Evolutionary conservation across 1,139 yeast species (phyloP).

Genomic region (Blastobotrys aristatus): DNA sequence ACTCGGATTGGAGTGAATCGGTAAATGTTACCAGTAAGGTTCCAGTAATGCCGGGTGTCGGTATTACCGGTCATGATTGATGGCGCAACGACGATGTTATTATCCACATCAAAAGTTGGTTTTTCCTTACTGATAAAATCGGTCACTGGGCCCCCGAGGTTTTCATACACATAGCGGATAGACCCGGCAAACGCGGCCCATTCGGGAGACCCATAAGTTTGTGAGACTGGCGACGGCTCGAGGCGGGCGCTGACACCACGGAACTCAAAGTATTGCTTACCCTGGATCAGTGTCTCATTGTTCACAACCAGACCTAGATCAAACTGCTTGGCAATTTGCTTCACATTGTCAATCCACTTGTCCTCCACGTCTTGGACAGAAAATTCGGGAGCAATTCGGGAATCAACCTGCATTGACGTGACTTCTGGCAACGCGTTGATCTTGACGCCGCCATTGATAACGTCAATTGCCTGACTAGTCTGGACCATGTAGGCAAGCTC

Average conservation of each 20-base stretch:
- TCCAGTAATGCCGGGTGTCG: constrained; percentile 77
- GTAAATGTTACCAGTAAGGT: constrained; percentile 64
- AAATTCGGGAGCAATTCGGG: constrained; percentile 53
- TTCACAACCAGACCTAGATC: constrained; percentile 41
- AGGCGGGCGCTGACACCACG: constrained; percentile 23
- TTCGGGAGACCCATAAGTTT: constrained; percentile 40
- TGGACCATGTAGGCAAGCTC: constrained; percentile 32
- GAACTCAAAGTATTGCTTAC: constrained; percentile 1
- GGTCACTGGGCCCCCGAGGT: constrained; percentile 34
- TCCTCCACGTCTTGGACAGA: constrained; percentile 40
- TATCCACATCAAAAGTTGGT: background rate
- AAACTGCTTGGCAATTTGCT: constrained; percentile 41
- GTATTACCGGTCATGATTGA: constrained; percentile 74
- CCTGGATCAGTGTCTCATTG: constrained; percentile 8
- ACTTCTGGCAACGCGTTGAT: constrained; percentile 71
- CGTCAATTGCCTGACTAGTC: constrained; percentile 65
- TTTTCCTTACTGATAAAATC: constrained; percentile 21
- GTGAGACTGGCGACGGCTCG: constrained; percentile 58
- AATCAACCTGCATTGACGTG: constrained; percentile 51
- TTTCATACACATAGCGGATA: constrained; percentile 52
- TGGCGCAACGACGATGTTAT: constrained; percentile 50
- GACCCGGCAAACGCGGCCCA: constrained; percentile 58
- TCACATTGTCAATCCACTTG: constrained; percentile 38
- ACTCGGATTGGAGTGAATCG: constrained; percentile 49
- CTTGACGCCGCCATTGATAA: constrained; percentile 66